A percentile compares a stretch with the other conserved stretches of the same genome.
Conservation (phyloP, 805 yeast genomes). For the Kodamaea neixiangensis region DNA sequence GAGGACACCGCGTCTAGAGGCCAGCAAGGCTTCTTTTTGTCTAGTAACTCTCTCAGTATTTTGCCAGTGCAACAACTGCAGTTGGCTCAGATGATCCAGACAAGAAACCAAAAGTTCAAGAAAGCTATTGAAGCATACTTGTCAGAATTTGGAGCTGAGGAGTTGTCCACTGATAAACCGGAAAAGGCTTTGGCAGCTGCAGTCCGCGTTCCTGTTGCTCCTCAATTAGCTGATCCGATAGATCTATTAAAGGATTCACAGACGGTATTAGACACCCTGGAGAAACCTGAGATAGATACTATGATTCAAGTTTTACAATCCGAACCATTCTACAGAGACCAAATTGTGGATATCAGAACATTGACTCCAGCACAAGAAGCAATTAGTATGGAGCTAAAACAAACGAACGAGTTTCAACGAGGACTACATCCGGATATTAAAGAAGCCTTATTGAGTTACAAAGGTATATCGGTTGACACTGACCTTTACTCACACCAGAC, state of each 20-base stretch:
- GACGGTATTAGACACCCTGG: constrained; percentile 10
- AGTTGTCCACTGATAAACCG: constrained; percentile 37
- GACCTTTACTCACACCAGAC: constrained; percentile 80
- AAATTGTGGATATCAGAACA: constrained; percentile 56
- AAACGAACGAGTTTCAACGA: constrained; percentile 13
- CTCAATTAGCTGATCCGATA: constrained; percentile 60
- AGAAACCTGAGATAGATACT: constrained; percentile 43
- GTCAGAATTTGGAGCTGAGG: constrained; percentile 24
- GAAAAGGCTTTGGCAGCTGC: constrained; percentile 36
- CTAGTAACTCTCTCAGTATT: constrained; percentile 45
- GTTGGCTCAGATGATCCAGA: constrained; percentile 58
- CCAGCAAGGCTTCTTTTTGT: constrained; percentile 23
- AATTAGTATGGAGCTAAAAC: neutral
- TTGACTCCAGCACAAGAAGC: constrained; percentile 42
- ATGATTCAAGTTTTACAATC: constrained; percentile 52
- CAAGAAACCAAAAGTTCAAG: constrained; percentile 55
- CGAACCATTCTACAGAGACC: constrained; percentile 58
- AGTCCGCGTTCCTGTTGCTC: constrained; percentile 51
- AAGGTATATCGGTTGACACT: constrained; percentile 44
- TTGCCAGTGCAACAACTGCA: constrained; percentile 57
- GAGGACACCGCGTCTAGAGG: constrained; percentile 9
- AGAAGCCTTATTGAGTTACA: constrained; percentile 49
- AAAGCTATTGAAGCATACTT: constrained; percentile 18
- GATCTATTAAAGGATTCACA: constrained; percentile 49
- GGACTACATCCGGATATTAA: constrained; percentile 48